A percentile compares a stretch with the other conserved stretches of the same genome.
These are phyloP conservation scores for Austroboletus eburneus DNA, from an alignment of 768 basidiomycete species.

Conservation along the genomic window DNA sequence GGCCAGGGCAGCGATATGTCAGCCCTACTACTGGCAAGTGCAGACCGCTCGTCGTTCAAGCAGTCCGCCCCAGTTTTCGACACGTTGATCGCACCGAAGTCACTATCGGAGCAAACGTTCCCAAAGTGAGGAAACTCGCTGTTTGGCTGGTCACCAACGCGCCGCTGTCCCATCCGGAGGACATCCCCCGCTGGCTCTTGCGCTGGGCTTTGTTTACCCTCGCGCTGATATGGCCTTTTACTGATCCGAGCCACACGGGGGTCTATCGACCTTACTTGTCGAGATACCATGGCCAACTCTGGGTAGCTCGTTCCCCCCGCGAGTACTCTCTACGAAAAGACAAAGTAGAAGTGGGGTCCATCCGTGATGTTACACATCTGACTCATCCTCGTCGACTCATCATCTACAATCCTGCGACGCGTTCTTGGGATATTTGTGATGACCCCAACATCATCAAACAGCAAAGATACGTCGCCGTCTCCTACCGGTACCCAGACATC, in stretches of 20 bases:
- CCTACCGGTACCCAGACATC: constrained; percentile 14
- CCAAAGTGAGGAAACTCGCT: constrained; percentile 11
- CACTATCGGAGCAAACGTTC: background rate
- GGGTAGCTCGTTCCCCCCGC: constrained; percentile 18
- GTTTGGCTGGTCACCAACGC: constrained; percentile 14
- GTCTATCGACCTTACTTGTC: constrained; percentile 18
- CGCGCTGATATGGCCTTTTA: constrained; percentile 14
- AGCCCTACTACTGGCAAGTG: constrained; percentile 20
- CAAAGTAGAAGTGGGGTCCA: constrained; percentile 1
- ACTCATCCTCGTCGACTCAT: constrained; percentile 15
- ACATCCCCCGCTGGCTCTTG: constrained; percentile 8
- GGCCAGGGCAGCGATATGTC: constrained; percentile 17
- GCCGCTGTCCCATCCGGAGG: background rate
- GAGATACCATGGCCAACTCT: constrained; percentile 21
- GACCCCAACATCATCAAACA: constrained; percentile 3
- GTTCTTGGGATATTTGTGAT: constrained; percentile 2
- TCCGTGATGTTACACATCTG: constrained; percentile 8
- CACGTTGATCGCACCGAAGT: background rate
- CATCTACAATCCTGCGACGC: constrained; percentile 4
- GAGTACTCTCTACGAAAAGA: constrained; percentile 18
- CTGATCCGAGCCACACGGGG: background rate
- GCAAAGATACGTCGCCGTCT: constrained; percentile 18
- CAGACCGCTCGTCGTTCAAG: constrained; percentile 23
- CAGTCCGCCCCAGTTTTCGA: constrained; percentile 8
- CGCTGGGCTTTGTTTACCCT: constrained; percentile 18